phyloP scores from a whole-genome alignment of 148 eudicot genomes.

The Limonium bicolor region DNA sequence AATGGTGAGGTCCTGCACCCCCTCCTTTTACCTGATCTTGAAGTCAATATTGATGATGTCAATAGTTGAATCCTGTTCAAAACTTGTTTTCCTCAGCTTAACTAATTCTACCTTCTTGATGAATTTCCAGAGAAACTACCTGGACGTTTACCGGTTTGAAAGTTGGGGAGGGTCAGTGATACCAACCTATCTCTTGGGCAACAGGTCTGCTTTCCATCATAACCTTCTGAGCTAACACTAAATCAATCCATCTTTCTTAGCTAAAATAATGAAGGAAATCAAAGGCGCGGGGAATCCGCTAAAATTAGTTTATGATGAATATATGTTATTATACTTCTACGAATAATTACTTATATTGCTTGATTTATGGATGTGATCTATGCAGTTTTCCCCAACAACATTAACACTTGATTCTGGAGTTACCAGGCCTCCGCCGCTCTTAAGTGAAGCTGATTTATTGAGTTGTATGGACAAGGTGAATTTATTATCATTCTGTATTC shows the following conservation, averaged over 20 bases:
- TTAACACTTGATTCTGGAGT: constrained; percentile 82
- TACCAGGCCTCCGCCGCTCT: constrained; percentile 85
- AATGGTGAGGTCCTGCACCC: no score
- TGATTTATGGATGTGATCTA: background rate
- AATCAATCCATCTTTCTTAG: no score
- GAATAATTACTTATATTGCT: no score
- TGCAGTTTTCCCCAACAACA: constrained; percentile 74
- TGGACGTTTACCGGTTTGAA: constrained; percentile 81
- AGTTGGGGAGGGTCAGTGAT: constrained; percentile 86
- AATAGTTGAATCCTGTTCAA: background rate
- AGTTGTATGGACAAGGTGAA: constrained; percentile 87
- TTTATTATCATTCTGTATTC: constrained; percentile 1
- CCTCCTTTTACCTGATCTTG: background rate
- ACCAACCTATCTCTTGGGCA: constrained; percentile 74
- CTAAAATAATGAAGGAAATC: no score
- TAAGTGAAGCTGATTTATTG: constrained; percentile 94
- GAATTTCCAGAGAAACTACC: constrained; percentile 65
- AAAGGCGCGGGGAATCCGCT: no score
- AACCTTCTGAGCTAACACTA: no score
- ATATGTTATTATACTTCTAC: no score
- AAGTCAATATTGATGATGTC: background rate
- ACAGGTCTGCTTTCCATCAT: constrained; percentile 35
- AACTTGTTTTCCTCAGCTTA: background rate
- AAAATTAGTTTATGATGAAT: no score
- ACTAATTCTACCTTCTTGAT: constrained; percentile 5